Evolutionary conservation across 1,139 yeast genomes (phyloP).

Genomic region (Taphrina confusa): DNA sequence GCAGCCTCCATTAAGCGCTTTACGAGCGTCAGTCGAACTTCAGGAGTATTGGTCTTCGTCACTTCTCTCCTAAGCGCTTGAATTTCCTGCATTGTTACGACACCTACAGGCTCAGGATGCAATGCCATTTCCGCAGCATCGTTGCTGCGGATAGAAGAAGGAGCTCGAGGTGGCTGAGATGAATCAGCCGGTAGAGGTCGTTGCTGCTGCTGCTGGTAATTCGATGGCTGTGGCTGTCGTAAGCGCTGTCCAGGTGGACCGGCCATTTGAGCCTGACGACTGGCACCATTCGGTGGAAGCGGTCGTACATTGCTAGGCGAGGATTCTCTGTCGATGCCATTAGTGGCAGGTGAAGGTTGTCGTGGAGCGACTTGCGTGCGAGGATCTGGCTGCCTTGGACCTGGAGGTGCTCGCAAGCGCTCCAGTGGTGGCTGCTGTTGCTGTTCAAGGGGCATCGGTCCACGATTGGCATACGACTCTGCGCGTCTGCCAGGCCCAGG

Average conservation of each 20-base stretch:
- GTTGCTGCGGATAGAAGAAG: background rate
- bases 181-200: background rate
- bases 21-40: slow-evolving; percentile 57
- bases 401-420: background rate
- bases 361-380: background rate
- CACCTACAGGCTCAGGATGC: slow-evolving; percentile 16
- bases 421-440: slow-evolving; percentile 10
- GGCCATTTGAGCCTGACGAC: too few species aligned
- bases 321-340: background rate
- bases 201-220: background rate
- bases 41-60: slow-evolving; percentile 41
- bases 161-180: slow-evolving; percentile 13
- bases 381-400: slow-evolving; percentile 5
- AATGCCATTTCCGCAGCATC: slow-evolving; percentile 15
- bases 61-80: slow-evolving; percentile 7
- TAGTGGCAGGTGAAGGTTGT: background rate
- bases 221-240: slow-evolving; percentile 1
- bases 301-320: background rate
- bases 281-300: too few species aligned
- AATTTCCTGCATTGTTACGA: slow-evolving; percentile 13
- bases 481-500: background rate
- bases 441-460: background rate
- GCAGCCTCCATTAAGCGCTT: slow-evolving; percentile 54
- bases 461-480: too few species aligned
- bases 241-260: background rate